phyloP scores from a whole-genome alignment of 306 rosid genomes.

The Mimosa pudica region DNA sequence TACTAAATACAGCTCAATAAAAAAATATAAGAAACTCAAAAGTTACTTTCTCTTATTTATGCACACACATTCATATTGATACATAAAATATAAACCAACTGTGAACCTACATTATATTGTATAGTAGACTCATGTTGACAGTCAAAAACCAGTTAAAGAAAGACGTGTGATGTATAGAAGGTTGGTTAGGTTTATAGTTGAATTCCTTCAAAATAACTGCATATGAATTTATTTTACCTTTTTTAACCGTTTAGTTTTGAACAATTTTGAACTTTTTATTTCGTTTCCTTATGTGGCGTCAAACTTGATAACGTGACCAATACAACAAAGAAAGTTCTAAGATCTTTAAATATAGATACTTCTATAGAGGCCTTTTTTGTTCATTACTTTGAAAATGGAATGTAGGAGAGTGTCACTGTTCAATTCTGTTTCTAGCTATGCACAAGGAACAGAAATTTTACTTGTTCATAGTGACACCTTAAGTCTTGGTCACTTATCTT shows the following conservation, averaged over 20 bases:
- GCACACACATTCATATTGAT: too few relatives aligned
- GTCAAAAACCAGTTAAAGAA: slow-evolving; percentile 1
- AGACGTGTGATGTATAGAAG: neutral
- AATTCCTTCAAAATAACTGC: neutral
- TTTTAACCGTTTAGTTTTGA: neutral
- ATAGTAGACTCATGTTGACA: neutral
- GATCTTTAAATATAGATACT: too few relatives aligned
- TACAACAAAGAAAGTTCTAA: neutral
- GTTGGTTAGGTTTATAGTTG: neutral
- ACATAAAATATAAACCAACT: neutral
- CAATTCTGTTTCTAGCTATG: slow-evolving; percentile 41
- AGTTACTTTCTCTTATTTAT: neutral
- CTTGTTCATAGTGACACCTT: slow-evolving; percentile 44
- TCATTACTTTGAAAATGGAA: slow-evolving; percentile 20
- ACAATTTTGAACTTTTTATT: neutral
- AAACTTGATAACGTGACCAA: neutral
- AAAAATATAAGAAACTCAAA: too few relatives aligned
- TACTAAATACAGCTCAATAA: too few relatives aligned
- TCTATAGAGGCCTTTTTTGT: neutral
- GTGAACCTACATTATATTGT: neutral
- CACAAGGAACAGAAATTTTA: slow-evolving; percentile 44
- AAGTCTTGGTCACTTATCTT: slow-evolving; percentile 29
- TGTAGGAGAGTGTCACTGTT: neutral
- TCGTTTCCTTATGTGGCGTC: neutral
- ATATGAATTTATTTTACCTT: neutral